phyloP scores from a whole-genome alignment of 352 stramenopile species.

The Pythium biforme region DNA sequence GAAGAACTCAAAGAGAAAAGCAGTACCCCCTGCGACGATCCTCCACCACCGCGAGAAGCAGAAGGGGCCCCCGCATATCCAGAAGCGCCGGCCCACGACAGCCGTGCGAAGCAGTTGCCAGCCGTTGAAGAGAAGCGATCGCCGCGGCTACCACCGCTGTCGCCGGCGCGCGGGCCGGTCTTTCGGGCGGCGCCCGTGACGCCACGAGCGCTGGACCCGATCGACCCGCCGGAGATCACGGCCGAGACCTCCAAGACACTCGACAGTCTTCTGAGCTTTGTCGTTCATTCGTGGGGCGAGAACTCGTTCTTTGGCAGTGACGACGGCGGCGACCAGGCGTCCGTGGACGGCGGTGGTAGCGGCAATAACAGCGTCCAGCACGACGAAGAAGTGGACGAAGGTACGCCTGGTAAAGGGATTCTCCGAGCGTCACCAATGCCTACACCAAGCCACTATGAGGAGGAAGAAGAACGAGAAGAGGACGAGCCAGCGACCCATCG shows the following conservation, averaged over 20 bases:
- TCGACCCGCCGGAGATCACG: slow-evolving; percentile 6
- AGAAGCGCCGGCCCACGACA: too few relatives aligned
- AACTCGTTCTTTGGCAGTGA: slow-evolving; percentile 23
- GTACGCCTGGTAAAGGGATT: too few relatives aligned
- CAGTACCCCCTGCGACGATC: too few relatives aligned
- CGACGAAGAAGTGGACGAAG: not conserved
- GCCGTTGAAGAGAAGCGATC: not conserved
- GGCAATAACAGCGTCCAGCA: not conserved
- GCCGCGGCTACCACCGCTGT: slow-evolving; percentile 15
- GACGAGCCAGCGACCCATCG: too few relatives aligned
- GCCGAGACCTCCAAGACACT: slow-evolving; percentile 27
- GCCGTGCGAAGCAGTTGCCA: not conserved
- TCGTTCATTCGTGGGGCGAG: slow-evolving; percentile 51
- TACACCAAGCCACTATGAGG: not conserved
- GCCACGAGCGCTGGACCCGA: not conserved
- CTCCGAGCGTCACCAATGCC: not conserved
- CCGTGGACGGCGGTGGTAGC: not conserved
- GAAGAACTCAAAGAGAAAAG: too few relatives aligned
- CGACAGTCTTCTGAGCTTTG: slow-evolving; percentile 44
- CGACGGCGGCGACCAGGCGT: not conserved
- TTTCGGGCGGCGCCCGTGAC: slow-evolving; percentile 2
- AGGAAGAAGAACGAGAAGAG: not conserved
- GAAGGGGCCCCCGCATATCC: too few relatives aligned
- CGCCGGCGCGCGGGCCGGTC: slow-evolving; percentile 8
- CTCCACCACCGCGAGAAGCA: too few relatives aligned